These are phyloP conservation scores for Globisporangium camurandrum DNA, from an alignment of 352 stramenopile species.

Conservation along the genomic window DNA sequence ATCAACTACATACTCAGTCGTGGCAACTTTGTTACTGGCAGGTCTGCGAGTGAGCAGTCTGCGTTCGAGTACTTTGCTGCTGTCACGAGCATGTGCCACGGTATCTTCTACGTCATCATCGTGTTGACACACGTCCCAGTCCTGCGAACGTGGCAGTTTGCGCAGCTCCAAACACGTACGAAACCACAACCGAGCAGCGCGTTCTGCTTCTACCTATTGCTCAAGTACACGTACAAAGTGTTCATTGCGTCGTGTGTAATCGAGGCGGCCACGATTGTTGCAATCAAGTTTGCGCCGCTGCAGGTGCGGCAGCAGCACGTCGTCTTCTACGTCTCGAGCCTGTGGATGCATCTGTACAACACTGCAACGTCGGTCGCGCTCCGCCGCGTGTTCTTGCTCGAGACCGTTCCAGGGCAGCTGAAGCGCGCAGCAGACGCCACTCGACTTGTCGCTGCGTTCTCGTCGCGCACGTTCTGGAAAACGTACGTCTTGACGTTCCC, in stretches of 20 bases:
- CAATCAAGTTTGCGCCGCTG: not conserved
- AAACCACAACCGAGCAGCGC: not conserved
- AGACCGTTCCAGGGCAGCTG: not conserved
- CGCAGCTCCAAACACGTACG: conserved; percentile 3
- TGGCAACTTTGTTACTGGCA: not conserved
- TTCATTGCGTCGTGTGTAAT: conserved; percentile 1
- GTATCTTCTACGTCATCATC: conserved; percentile 12
- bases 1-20: not conserved
- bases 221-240: conserved; percentile 1
- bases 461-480: not conserved
- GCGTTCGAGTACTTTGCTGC: conserved; percentile 2
- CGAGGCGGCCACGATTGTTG: not conserved
- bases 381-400: conserved; percentile 1
- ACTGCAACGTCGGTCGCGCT: conserved; percentile 1
- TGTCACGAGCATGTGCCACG: not conserved
- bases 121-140: conserved; percentile 12
- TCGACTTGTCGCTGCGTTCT: not conserved
- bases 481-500: not conserved
- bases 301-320: not conserved
- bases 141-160: conserved; percentile 12
- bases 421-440: not conserved
- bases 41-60: not conserved
- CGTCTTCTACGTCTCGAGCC: conserved; percentile 4
- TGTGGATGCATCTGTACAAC: conserved; percentile 2
- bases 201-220: conserved; percentile 8